Base-by-base conservation (phyloP, 179 eudicot species). In the Drosera spatulata region DNA sequence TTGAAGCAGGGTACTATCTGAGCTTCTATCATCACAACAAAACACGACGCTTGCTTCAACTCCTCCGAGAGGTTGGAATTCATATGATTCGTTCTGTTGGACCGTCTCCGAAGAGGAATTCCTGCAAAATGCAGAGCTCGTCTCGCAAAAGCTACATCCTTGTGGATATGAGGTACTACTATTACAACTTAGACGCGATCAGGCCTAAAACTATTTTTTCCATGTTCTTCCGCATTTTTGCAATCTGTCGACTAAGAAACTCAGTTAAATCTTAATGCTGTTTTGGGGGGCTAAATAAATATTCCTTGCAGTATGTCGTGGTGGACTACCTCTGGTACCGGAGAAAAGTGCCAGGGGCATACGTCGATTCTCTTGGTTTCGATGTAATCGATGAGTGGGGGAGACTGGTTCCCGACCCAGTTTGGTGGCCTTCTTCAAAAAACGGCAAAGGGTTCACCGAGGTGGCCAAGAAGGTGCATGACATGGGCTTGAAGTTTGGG, bases 241-340 rank as follows among this genome's bases (percentile, higher is more conserved):
- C 33, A 22, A 22, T 22, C 33, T 22, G 33, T 22, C 33, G 1
- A 22, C 33, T 22, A 22, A 22, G 33, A 22, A 22, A 22, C 33
- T 22, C 33, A 22, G 33, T 22, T 22, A 22, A 22, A 1, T 22
- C 33, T 22, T 22, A 22, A 22, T 22, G 33, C 33, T 22, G 33
- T 22, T 22, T 22, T 22, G 33, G 33, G 1, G 33, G 33, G 33
- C 33, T 61, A 44, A 43, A 49, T 41, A 22, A 44, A 40, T 7
- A 55, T 71, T 54, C 37, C 45, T 55, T 77, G 77, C 74, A 93
- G 99, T 93, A 89, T 81, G 95, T 79, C 40, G 96, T 93, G 73
- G 90, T 93, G 73, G 99, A 93, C 69, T 93, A 86, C 75, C 93
- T 89, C 51, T 93, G 99, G 99, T 93, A 89, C 69, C 79, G 99